Evolutionary conservation across 106 monocot species (phyloP), one percentile per base, ranked within the genome.

Genomic region (Apostasia ramifera): DNA sequence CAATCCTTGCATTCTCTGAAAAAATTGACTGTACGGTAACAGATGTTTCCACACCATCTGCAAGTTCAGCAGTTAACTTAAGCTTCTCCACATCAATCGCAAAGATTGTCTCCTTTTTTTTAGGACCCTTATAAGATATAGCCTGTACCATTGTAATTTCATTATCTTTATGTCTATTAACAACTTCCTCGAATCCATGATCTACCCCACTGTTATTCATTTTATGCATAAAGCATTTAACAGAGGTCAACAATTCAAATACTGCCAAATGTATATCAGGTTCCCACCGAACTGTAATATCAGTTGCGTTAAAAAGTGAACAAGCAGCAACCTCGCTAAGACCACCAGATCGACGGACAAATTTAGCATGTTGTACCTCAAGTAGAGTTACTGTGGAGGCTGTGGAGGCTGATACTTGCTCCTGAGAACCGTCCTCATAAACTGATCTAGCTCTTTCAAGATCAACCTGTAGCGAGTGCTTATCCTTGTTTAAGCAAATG

Each of bases 1-100:
- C 98, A 48, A 98, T 98, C 66, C 55, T 87, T 61, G 87, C 89
- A 83, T 98, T 98, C 78, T 98, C 98, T 67, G 98, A 93, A 62
- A 98, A 98, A 53, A 98, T 93, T 9, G 93, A 90, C 45, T 93
- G 83, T 41, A 98, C 93, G 53, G 79, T 73, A 72, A 98, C 39
- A 60, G 70, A 61, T 70, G 90, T 66, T 72, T 98, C 90, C 37
- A 98, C 98, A 50, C 98, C 98, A 75, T 98, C 98, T 48, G 89
- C 98, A 77, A 93, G 75, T 69, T 87, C 98, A 88, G 90, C 92
- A 47, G 85, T 83, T 64, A 90, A 53, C 58, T 81, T 85, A 53
- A 98, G 69, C 75, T 77, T 83, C 58, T 90, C 93, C 53, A 98
- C 47, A 77, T 98, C 98, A 55, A 98, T 67, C 13, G 98, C 98